phyloP scores from a whole-genome alignment of 2,329 filamentous ascomycete genomes.

The Talaromyces sp. region DNA sequence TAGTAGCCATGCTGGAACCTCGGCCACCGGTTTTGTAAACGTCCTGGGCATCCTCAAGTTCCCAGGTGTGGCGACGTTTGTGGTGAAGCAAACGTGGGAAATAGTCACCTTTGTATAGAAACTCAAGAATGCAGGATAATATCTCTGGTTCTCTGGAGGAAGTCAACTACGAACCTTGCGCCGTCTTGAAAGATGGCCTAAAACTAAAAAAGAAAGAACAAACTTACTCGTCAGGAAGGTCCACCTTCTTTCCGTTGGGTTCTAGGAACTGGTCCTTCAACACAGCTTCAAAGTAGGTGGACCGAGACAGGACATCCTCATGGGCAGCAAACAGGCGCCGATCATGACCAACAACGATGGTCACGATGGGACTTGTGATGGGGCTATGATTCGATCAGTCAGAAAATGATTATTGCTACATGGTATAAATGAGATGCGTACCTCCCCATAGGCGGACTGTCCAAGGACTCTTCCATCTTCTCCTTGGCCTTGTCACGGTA shows the following conservation, averaged over 20 bases:
- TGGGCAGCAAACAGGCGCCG: slow-evolving; percentile 91
- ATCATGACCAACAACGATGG: slow-evolving; percentile 77
- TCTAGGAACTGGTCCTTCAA: slow-evolving; percentile 71
- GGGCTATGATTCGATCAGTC: slow-evolving; percentile 29
- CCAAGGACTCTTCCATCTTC: slow-evolving; percentile 83
- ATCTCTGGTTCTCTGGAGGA: slow-evolving; percentile 78
- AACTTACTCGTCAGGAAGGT: slow-evolving; percentile 62
- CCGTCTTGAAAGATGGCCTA: no score
- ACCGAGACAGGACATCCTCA: slow-evolving; percentile 83
- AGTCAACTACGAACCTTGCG: no score
- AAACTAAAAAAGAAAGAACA: no score
- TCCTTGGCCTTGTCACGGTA: slow-evolving; percentile 75
- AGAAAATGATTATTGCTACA: background rate
- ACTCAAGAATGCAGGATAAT: slow-evolving; percentile 91
- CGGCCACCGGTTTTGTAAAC: slow-evolving; percentile 56
- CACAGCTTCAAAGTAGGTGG: slow-evolving; percentile 74
- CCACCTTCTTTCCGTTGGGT: slow-evolving; percentile 67
- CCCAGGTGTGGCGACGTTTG: slow-evolving; percentile 82
- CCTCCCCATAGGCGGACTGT: slow-evolving; percentile 55
- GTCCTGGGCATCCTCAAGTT: slow-evolving; percentile 71
- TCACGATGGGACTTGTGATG: slow-evolving; percentile 73
- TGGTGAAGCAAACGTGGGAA: slow-evolving; percentile 84
- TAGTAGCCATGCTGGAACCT: slow-evolving; percentile 68
- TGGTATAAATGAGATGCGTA: slow-evolving; percentile 23
- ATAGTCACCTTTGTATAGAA: slow-evolving; percentile 95